Evolutionary conservation across 805 yeast genomes (phyloP).

Genomic region (Candida andamanensis): DNA sequence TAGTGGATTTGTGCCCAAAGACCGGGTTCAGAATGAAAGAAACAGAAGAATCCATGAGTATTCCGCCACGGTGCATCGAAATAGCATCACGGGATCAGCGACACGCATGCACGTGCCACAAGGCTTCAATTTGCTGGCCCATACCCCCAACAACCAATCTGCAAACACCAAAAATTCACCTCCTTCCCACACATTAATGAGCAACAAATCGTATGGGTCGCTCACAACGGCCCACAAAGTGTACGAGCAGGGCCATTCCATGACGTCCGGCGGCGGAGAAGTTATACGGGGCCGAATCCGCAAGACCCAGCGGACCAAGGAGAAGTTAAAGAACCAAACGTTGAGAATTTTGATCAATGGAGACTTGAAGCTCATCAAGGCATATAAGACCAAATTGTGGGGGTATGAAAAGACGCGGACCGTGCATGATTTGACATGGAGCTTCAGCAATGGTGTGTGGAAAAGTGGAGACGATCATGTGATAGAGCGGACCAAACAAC

Average conservation of each 20-base stretch:
- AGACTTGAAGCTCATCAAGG: constrained; percentile 48
- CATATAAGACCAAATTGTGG: constrained; percentile 82
- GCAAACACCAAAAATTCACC: constrained; percentile 32
- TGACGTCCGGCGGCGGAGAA: constrained; percentile 31
- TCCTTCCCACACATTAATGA: constrained; percentile 26
- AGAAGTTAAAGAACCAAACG: constrained; percentile 50
- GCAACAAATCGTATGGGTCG: constrained; percentile 34
- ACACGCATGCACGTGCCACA: constrained; percentile 11
- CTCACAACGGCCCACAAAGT: constrained; percentile 23
- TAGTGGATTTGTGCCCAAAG: constrained; percentile 15
- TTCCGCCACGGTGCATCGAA: constrained; percentile 17
- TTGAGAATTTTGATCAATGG: constrained; percentile 61
- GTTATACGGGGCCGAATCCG: constrained; percentile 59
- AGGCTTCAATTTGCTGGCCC: constrained; percentile 32
- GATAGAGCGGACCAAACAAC: constrained; percentile 48
- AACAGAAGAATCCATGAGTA: constrained; percentile 42
- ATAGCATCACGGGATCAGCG: constrained; percentile 17
- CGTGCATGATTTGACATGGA: constrained; percentile 56
- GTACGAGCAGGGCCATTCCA: constrained; percentile 21
- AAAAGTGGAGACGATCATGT: constrained; percentile 74
- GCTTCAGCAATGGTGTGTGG: constrained; percentile 68
- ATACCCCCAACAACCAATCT: constrained; percentile 25
- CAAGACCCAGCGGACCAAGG: constrained; percentile 43
- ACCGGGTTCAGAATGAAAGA: constrained; percentile 23
- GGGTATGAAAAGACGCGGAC: constrained; percentile 72